A percentile compares a stretch with the other conserved stretches of the same genome.
These are phyloP conservation scores for Yamadazyma atlantica DNA, from an alignment of 1,139 yeast species.

Conservation along the genomic window DNA sequence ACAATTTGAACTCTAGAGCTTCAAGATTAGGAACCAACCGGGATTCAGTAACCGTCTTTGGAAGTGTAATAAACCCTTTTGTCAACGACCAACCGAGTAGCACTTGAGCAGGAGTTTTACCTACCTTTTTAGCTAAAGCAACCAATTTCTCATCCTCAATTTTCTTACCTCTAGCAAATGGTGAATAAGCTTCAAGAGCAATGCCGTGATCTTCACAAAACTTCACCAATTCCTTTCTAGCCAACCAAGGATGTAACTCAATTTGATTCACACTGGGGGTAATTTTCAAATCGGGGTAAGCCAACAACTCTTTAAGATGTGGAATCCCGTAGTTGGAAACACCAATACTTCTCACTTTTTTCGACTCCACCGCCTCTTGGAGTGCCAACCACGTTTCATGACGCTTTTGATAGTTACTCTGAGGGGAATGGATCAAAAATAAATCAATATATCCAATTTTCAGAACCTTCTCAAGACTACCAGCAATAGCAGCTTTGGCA, in stretches of 20 bases:
- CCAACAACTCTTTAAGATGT: constrained; percentile 56
- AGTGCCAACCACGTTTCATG: constrained; percentile 41
- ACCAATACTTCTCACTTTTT: constrained; percentile 47
- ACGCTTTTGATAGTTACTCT: constrained; percentile 28
- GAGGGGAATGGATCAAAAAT: constrained; percentile 42
- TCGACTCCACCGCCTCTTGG: constrained; percentile 36
- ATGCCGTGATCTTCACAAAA: constrained; percentile 56
- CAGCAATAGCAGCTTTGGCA: constrained; percentile 6
- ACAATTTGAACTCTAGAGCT: constrained; percentile 48
- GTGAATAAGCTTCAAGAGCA: constrained; percentile 71
- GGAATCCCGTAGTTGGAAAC: constrained; percentile 65
- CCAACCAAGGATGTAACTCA: constrained; percentile 71
- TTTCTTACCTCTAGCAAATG: constrained; percentile 65
- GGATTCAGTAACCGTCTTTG: constrained; percentile 62
- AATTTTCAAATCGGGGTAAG: constrained; percentile 45
- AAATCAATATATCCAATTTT: constrained; percentile 47
- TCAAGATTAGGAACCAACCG: constrained; percentile 44
- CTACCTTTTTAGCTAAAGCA: constrained; percentile 54
- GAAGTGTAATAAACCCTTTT: constrained; percentile 66
- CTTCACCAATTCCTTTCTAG: constrained; percentile 61
- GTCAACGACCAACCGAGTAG: constrained; percentile 69
- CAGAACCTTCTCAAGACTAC: constrained; percentile 6
- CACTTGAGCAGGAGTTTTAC: constrained; percentile 57
- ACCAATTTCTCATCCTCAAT: constrained; percentile 48
- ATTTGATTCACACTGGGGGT: constrained; percentile 73